These are phyloP conservation scores for Triticum turgidum DNA, from an alignment of 176 grass and related monocot species.

Conservation along the genomic window DNA sequence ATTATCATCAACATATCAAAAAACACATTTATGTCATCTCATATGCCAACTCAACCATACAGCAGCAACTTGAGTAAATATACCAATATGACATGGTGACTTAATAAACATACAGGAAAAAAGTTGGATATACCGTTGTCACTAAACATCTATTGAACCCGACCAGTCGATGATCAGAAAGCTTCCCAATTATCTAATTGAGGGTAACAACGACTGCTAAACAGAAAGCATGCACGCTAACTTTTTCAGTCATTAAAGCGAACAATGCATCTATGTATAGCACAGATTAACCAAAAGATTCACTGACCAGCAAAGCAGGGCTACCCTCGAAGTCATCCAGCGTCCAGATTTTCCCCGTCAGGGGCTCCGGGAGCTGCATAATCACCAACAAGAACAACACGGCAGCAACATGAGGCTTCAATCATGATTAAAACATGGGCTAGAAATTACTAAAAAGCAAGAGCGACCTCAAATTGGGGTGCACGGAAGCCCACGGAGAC, in stretches of 20 bases:
- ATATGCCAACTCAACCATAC: background rate
- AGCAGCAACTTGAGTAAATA: background rate
- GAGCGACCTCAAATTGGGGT: constrained; percentile 64
- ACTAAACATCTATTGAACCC: background rate
- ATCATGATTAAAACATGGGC: background rate
- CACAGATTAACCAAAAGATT: background rate
- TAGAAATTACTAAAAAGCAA: background rate
- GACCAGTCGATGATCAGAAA: background rate
- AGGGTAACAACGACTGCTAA: background rate
- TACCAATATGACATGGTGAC: background rate
- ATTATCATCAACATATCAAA: background rate
- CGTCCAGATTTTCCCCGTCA: constrained; percentile 69
- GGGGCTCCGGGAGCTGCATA: constrained; percentile 76
- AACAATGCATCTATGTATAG: background rate
- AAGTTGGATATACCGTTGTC: background rate
- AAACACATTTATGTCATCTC: background rate
- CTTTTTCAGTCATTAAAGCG: background rate
- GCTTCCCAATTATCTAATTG: background rate
- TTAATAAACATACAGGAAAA: background rate
- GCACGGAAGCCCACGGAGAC: constrained; percentile 54
- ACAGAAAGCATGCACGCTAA: background rate
- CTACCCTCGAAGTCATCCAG: constrained; percentile 78
- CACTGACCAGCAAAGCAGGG: constrained; percentile 71
- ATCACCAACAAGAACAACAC: background rate
- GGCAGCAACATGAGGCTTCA: background rate